Evolutionary conservation across 75 land plant species (phyloP), one percentile per base, ranked within the genome.

Genomic region (Azolla pinnata): DNA sequence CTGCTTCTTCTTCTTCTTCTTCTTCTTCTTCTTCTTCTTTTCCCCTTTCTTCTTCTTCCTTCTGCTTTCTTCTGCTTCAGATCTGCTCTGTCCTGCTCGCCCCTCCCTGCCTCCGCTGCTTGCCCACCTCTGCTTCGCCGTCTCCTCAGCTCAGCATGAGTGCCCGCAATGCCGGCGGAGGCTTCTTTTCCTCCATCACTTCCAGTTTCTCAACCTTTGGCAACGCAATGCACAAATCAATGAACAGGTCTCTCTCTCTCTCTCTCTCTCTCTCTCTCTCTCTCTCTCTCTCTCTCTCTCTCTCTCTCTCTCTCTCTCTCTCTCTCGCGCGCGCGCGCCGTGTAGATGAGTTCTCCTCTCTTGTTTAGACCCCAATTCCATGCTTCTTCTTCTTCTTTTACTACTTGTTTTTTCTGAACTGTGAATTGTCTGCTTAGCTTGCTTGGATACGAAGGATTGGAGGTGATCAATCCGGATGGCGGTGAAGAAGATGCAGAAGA

Each of bases 401-500:
- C n/a, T n/a, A n/a, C n/a, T n/a, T n/a, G n/a, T n/a, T n/a, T n/a
- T n/a, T n/a, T n/a, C n/a, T n/a, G n/a, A n/a, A n/a, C n/a, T n/a
- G n/a, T n/a, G n/a, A n/a, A n/a, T n/a, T n/a, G n/a, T n/a, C n/a
- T n/a, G n/a, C n/a, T n/a, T 56, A 84, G 85, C 46, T 60, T 79
- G 48, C 64, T 82, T 53, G 86, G 90, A 16, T 71, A 81, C 59
- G 97, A 88, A 54, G 96, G 90, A 0, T 64, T 88, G 35, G 96
- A 92, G 76, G 96, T 88, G 16, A 80, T 88, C 50, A 92, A 92
- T 63, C 96, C 90, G 2, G 96, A 92, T 42, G 96, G 90, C 51
- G 82, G 89, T 1, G 81, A 76, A 61, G 87, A 86, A 51, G 96
- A 92, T 85, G 96, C 77, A 21, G 90, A 85, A 55, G 88, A 77